Base-by-base conservation (phyloP, 2,329 filamentous ascomycete species). In the Cytospora leucostoma region DNA sequence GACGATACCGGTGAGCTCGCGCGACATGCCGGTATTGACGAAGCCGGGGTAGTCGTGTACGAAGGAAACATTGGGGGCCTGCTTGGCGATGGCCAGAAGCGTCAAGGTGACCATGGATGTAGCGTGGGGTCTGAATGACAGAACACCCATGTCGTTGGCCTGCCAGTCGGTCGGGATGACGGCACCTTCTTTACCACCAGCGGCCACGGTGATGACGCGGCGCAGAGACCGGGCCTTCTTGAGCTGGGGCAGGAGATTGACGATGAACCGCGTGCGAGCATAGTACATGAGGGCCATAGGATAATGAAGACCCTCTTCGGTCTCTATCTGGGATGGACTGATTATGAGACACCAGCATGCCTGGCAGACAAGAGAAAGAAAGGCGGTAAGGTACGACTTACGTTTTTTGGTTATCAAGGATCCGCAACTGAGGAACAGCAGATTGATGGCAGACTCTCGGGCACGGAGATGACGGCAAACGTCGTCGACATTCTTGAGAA, bases 171-270 rank as follows among this genome's bases (percentile, higher is more conserved):
- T 33, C 4, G 32, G 19, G 58, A 56, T 50, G 34, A n/a, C 35
- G 32, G 47, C 27, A 8, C 63, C 63, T 40, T 65, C 59, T 37
- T 33, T 59, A 17, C 53, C 47, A 11, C 53, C 63, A 7, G 49
- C 47, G 11, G 17, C 47, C 37, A n/a, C n/a, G n/a, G 74, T 80
- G 32, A 87, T 77, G 10, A 86, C 82, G 10, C 85, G 82, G 0
- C 81, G 78, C 32, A 86, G 76, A 6, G 74, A 66, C 0, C 76
- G 68, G 0, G 84, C 78, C n/a, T 69, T 70, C 12, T 75, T 74
- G 2, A 89, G 76, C 0, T 82, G 76, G 0, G 86, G 85, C 10
- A 88, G 79, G 0, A 89, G 78, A 60, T 86, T 85, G 52, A 78
- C 63, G 13, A 82, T 77, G 68, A 88, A 83, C 47, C 84, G 83